These are phyloP conservation scores for Dendrocalamus latiflorus DNA, from an alignment of 202 grass and related monocot species.

Conservation along the genomic window DNA sequence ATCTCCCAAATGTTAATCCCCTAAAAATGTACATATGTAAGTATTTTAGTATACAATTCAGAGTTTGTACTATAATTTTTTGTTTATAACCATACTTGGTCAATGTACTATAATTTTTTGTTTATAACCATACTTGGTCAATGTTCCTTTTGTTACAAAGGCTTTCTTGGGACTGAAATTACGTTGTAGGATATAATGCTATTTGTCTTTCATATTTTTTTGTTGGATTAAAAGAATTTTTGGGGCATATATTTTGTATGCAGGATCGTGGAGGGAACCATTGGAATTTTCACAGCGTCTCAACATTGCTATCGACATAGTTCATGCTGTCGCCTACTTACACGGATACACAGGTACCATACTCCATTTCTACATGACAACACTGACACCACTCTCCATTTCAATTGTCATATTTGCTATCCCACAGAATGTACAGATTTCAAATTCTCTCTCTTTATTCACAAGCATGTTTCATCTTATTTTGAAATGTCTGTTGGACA, in stretches of 20 bases:
- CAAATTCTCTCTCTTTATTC: background rate
- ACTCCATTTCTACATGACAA: background rate
- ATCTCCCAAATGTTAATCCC: background rate
- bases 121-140: too few species aligned
- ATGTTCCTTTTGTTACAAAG: background rate
- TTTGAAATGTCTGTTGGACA: background rate
- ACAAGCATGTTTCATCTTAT: background rate
- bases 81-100: background rate
- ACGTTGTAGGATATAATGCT: background rate
- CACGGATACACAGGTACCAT: slow-evolving; percentile 69
- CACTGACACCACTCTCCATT: background rate
- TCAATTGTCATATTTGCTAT: background rate
- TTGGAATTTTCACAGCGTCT: slow-evolving; percentile 72
- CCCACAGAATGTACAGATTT: background rate
- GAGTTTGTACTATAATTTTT: background rate
- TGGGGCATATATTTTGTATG: background rate
- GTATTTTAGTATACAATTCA: background rate
- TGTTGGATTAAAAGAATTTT: background rate
- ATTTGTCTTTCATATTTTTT: background rate
- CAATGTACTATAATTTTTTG: too few species aligned
- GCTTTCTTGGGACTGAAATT: background rate
- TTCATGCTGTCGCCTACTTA: slow-evolving; percentile 76
- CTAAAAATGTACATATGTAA: background rate
- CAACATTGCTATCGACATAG: slow-evolving; percentile 78
- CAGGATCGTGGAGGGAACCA: slow-evolving; percentile 48